A percentile compares a stretch with the other conserved stretches of the same genome.
Conservation (phyloP, 169 alveolate species). For the Condylostoma magnum region DNA sequence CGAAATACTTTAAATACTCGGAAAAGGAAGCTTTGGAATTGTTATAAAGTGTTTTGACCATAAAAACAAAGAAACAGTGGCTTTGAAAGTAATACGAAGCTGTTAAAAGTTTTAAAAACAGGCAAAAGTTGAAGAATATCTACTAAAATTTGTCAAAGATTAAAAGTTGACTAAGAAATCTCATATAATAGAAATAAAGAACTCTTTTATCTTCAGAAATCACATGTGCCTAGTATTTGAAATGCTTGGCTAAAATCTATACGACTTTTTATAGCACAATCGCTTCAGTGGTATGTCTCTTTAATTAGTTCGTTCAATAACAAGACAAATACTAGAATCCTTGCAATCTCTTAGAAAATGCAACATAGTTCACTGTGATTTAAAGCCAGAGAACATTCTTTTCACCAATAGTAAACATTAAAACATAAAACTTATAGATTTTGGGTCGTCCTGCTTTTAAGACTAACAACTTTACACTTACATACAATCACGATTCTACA, state of each 20-base stretch:
- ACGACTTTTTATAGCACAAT: neutral
- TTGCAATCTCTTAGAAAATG: neutral
- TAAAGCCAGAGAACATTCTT: constrained; percentile 61
- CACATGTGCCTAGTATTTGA: constrained; percentile 28
- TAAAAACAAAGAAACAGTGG: constrained; percentile 55
- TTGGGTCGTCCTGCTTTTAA: constrained; percentile 12
- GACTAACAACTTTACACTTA: constrained; percentile 7
- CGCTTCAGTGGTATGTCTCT: neutral
- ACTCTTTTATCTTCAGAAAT: neutral
- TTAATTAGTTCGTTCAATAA: neutral
- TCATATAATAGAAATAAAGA: neutral
- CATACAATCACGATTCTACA: neutral
- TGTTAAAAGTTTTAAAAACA: constrained; percentile 59
- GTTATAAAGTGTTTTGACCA: constrained; percentile 66
- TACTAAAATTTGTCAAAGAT: constrained; percentile 39
- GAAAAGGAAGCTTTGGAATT: constrained; percentile 66
- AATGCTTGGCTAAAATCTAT: neutral
- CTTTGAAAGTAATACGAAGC: constrained; percentile 60
- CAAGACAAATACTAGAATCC: neutral
- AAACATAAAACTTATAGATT: neutral
- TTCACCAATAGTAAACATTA: neutral
- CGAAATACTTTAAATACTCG: constrained; percentile 55
- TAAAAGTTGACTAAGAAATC: neutral
- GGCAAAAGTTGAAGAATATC: constrained; percentile 65
- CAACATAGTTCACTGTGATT: constrained; percentile 47